A percentile compares a stretch with the other conserved stretches of the same genome.
These are phyloP conservation scores for Neonothopanus nambi DNA, from an alignment of 1,284 basidiomycete species.

Conservation along the genomic window DNA sequence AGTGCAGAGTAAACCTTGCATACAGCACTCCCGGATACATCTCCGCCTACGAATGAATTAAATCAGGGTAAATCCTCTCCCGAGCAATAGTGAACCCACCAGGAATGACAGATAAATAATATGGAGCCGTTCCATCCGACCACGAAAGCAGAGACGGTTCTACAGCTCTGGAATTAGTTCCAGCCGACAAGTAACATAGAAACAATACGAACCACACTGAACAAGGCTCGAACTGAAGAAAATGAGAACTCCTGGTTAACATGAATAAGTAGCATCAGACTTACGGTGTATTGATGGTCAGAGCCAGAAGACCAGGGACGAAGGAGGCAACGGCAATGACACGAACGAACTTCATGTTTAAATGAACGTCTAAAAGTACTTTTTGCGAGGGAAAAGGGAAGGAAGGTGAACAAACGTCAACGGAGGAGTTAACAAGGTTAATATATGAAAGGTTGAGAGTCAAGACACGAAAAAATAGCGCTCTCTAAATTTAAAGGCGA, in stretches of 20 bases:
- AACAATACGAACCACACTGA: slow-evolving; percentile 50
- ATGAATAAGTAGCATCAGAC: slow-evolving; percentile 26
- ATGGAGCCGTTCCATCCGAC: slow-evolving; percentile 57
- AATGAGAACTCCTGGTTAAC: not conserved
- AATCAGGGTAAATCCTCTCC: not conserved
- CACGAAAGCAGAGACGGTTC: slow-evolving; percentile 63
- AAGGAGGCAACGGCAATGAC: slow-evolving; percentile 45
- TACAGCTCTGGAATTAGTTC: slow-evolving; percentile 24
- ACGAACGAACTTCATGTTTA: slow-evolving; percentile 53
- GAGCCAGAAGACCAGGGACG: slow-evolving; percentile 44
- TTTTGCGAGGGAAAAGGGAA: slow-evolving; percentile 18
- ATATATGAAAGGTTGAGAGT: too few species aligned
- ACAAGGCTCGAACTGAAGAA: slow-evolving; percentile 39
- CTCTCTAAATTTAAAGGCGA: too few species aligned
- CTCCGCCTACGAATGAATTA: slow-evolving; percentile 44
- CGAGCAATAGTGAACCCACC: slow-evolving; percentile 37
- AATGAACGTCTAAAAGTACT: too few species aligned
- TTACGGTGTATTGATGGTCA: slow-evolving; percentile 73
- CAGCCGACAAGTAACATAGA: not conserved
- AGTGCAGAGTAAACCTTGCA: slow-evolving; percentile 23
- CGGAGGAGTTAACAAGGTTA: too few species aligned
- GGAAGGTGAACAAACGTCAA: too few species aligned
- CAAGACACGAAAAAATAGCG: too few species aligned
- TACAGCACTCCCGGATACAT: slow-evolving; percentile 55
- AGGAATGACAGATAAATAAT: slow-evolving; percentile 67